Conservation (phyloP, 2,329 filamentous ascomycete genomes). For the Teratosphaeria viscida region DNA sequence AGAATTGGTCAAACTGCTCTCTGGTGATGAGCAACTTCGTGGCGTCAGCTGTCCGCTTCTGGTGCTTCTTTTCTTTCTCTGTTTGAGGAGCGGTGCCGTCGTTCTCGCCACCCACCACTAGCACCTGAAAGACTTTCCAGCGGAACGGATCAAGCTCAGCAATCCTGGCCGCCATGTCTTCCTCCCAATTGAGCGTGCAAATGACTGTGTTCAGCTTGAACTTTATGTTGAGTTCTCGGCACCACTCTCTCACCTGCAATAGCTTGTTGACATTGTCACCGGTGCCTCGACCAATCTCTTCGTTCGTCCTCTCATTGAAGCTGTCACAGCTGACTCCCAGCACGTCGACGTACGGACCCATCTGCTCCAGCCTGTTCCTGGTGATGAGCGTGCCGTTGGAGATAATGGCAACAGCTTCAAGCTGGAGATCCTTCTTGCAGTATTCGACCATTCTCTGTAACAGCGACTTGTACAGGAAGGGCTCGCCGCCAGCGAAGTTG, state of each 20-base stretch:
- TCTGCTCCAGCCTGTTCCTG: conserved; percentile 32
- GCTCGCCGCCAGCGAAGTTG: conserved; percentile 47
- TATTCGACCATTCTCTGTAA: conserved; percentile 36
- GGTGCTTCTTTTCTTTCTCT: not conserved
- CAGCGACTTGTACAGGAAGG: conserved; percentile 40
- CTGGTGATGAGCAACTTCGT: conserved; percentile 37
- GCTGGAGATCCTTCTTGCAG: conserved; percentile 38
- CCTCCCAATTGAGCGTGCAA: conserved; percentile 37
- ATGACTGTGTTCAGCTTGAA: conserved; percentile 52
- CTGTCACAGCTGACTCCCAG: conserved; percentile 48
- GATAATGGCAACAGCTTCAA: conserved; percentile 46
- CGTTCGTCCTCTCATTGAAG: conserved; percentile 42
- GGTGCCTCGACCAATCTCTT: conserved; percentile 40
- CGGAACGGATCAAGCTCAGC: conserved; percentile 36
- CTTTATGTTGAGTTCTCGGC: conserved; percentile 37
- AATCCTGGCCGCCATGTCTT: conserved; percentile 26
- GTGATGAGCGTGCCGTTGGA: conserved; percentile 43
- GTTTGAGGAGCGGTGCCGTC: conserved; percentile 26
- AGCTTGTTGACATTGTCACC: conserved; percentile 39
- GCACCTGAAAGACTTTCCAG: conserved; percentile 47
- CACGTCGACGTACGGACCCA: conserved; percentile 41
- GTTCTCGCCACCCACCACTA: conserved; percentile 46
- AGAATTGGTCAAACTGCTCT: conserved; percentile 39
- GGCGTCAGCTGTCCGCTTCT: conserved; percentile 25
- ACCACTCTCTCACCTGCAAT: conserved; percentile 36